These are phyloP conservation scores for Ceratocystis diversiconidia DNA, from an alignment of 2,329 filamentous ascomycete genomes.

Conservation along the genomic window DNA sequence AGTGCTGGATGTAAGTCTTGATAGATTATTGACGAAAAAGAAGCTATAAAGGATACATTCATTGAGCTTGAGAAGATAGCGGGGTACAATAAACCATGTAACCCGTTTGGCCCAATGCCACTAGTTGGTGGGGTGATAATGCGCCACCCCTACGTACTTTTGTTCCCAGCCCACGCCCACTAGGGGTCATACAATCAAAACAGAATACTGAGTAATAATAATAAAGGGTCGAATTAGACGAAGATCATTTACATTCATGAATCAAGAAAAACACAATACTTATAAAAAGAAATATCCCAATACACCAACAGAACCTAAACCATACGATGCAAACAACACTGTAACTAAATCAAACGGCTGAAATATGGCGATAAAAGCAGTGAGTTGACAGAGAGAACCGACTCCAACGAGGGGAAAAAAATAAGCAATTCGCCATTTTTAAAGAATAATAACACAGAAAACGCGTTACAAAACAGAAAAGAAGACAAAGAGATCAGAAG, in stretches of 20 bases:
- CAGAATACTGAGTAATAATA: neutral
- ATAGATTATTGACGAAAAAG: too few species aligned
- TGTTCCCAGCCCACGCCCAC: neutral
- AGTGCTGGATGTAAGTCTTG: neutral
- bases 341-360: neutral
- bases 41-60: neutral
- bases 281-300: neutral
- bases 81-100: neutral
- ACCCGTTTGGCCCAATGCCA: too few species aligned
- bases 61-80: neutral
- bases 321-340: neutral
- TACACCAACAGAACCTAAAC: neutral
- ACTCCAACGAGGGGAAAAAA: neutral
- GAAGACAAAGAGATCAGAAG: neutral
- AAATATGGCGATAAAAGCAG: neutral
- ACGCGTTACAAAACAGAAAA: neutral
- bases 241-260: constrained; percentile 6
- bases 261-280: neutral
- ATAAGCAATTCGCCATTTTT: neutral
- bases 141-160: too few species aligned
- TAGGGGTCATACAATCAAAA: neutral
- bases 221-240: neutral
- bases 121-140: too few species aligned
- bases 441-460: neutral
- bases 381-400: neutral